phyloP scores from a whole-genome alignment of 495 filamentous ascomycete genomes.

The Mytilinidion resinicola region DNA sequence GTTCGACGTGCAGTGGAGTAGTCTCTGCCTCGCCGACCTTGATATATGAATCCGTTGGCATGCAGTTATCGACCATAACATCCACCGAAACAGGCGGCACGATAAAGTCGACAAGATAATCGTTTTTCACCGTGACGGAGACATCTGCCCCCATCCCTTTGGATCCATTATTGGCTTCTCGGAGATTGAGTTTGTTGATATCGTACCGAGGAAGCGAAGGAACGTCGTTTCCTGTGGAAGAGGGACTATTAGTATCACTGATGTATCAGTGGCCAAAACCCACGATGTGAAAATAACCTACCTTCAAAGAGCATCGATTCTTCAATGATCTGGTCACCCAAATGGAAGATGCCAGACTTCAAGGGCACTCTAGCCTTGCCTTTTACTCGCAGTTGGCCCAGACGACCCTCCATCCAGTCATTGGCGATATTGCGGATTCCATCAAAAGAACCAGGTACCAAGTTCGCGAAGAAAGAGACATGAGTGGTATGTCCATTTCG shows the following conservation, averaged over 20 bases:
- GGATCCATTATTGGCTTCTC: constrained; percentile 50
- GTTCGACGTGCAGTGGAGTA: constrained; percentile 53
- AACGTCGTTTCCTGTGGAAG: constrained; percentile 50
- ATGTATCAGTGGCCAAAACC: not conserved
- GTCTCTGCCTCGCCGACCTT: constrained; percentile 72
- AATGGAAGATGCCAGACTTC: constrained; percentile 67
- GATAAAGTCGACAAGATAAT: constrained; percentile 65
- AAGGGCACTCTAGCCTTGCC: constrained; percentile 64
- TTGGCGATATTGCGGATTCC: constrained; percentile 73
- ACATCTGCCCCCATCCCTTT: constrained; percentile 69
- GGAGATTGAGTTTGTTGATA: constrained; percentile 67
- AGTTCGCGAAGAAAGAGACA: constrained; percentile 70
- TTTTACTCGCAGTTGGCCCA: constrained; percentile 59
- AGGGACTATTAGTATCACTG: constrained; percentile 17
- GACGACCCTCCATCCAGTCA: constrained; percentile 75
- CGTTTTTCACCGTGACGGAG: constrained; percentile 58
- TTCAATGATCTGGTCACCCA: constrained; percentile 66
- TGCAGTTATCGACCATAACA: constrained; percentile 74
- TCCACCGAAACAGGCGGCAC: constrained; percentile 78
- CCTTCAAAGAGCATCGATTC: constrained; percentile 74
- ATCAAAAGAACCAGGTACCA: constrained; percentile 69
- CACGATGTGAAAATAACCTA: constrained; percentile 39
- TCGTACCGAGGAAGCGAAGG: constrained; percentile 72
- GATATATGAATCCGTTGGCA: constrained; percentile 53
- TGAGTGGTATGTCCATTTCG: constrained; percentile 67